Evolutionary conservation across 345 rosid species (phyloP).

Genomic region (Salix exigua): DNA sequence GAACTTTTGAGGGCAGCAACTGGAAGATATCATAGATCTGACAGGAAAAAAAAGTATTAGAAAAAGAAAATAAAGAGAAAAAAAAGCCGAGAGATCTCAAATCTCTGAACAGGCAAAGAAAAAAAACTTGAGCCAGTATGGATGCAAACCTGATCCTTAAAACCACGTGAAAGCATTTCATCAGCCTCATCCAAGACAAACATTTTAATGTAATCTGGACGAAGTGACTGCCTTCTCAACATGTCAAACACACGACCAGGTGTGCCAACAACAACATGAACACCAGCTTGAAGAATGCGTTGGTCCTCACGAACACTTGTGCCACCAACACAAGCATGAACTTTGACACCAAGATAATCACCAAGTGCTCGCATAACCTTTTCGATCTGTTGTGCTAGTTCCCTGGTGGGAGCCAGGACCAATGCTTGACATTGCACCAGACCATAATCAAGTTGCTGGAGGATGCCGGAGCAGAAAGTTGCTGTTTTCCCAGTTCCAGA

Average conservation of each 20-base stretch:
- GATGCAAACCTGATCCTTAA: slow-evolving; percentile 74
- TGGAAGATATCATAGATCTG: slow-evolving; percentile 33
- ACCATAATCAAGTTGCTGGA: slow-evolving; percentile 75
- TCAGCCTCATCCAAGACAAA: slow-evolving; percentile 94
- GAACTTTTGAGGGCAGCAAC: slow-evolving; percentile 30
- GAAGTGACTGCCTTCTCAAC: slow-evolving; percentile 82
- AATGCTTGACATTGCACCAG: slow-evolving; percentile 76
- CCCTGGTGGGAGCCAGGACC: slow-evolving; percentile 89
- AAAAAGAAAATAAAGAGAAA: neutral
- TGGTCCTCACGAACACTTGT: slow-evolving; percentile 95
- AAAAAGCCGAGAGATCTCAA: neutral
- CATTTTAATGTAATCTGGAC: slow-evolving; percentile 73
- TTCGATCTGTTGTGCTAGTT: slow-evolving; percentile 89
- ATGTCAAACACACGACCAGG: slow-evolving; percentile 98
- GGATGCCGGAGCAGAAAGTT: slow-evolving; percentile 87
- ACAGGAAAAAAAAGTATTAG: neutral
- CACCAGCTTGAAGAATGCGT: slow-evolving; percentile 84
- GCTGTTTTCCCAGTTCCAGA: slow-evolving; percentile 97
- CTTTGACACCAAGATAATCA: slow-evolving; percentile 86
- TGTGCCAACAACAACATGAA: slow-evolving; percentile 93
- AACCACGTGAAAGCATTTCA: slow-evolving; percentile 96
- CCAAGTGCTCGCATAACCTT: slow-evolving; percentile 97
- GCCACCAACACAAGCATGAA: slow-evolving; percentile 95
- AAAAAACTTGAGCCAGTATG: neutral
- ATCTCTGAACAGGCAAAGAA: neutral